These are phyloP conservation scores for Arachnomyces sp. DNA, from an alignment of 2,329 filamentous ascomycete species.

Conservation along the genomic window DNA sequence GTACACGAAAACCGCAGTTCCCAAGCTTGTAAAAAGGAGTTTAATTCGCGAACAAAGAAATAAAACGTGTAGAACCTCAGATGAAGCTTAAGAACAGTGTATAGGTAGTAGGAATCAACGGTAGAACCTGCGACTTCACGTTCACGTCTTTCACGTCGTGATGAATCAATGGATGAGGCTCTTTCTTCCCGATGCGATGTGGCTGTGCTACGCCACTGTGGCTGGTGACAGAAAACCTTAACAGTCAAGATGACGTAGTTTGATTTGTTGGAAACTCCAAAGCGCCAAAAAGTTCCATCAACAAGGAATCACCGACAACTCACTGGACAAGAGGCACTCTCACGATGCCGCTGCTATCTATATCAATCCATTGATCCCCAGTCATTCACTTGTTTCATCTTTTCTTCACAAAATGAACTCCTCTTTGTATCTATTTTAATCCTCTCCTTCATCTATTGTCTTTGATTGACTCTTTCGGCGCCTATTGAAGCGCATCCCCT, in stretches of 20 bases:
- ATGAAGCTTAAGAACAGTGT: too few relatives aligned
- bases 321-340: too few relatives aligned
- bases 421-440: slow-evolving; percentile 8
- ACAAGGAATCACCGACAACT: too few relatives aligned
- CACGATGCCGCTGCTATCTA: too few relatives aligned
- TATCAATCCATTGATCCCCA: slow-evolving; percentile 12
- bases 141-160: too few relatives aligned
- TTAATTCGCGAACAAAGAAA: slow-evolving; percentile 6
- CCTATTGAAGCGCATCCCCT: too few relatives aligned
- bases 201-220: slow-evolving; percentile 16
- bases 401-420: neutral
- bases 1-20: slow-evolving; percentile 6
- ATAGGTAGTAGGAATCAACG: too few relatives aligned
- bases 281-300: too few relatives aligned
- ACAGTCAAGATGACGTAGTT: too few relatives aligned
- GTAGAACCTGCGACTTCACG: too few relatives aligned
- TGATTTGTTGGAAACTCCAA: slow-evolving; percentile 8
- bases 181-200: slow-evolving; percentile 1
- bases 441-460: neutral
- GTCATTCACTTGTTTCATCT: slow-evolving; percentile 18
- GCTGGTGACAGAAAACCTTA: slow-evolving; percentile 5
- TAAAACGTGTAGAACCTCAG: neutral
- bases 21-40: slow-evolving; percentile 14
- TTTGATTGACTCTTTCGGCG: too few relatives aligned
- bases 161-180: slow-evolving; percentile 14